phyloP scores from a whole-genome alignment of 1,284 basidiomycete species.

The Cystodermella granulosa region DNA sequence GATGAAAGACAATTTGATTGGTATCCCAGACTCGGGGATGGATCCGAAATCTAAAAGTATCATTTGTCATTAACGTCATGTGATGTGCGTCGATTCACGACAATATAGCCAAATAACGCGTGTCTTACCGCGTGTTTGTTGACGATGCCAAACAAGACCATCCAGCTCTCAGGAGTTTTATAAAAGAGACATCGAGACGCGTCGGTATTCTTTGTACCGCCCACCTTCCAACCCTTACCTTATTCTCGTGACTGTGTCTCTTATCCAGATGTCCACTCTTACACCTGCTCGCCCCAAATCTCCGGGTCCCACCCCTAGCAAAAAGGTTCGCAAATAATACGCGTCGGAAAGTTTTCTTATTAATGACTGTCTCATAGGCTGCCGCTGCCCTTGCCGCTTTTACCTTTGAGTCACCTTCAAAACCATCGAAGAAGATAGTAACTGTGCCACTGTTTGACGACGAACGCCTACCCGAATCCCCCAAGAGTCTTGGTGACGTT shows the following conservation, averaged over 20 bases:
- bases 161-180: constrained; percentile 1
- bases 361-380: constrained; percentile 23
- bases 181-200: constrained; percentile 1
- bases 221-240: constrained; percentile 2
- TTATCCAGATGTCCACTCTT: constrained; percentile 22
- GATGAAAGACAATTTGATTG: neutral
- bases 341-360: constrained; percentile 6
- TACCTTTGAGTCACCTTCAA: constrained; percentile 38
- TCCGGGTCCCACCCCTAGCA: constrained; percentile 40
- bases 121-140: constrained; percentile 1
- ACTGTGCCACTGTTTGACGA: constrained; percentile 35
- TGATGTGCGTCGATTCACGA: neutral
- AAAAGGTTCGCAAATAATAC: constrained; percentile 32
- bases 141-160: constrained; percentile 6
- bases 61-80: neutral
- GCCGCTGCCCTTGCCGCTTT: constrained; percentile 40
- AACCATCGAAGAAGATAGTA: constrained; percentile 22
- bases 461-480: constrained; percentile 39
- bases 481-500: constrained; percentile 32
- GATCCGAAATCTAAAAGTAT: neutral
- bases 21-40: neutral
- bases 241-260: constrained; percentile 4
- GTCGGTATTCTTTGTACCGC: neutral
- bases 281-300: constrained; percentile 25
- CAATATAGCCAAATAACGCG: constrained; percentile 6